Base-by-base conservation (phyloP, 208 protist genomes). In the Wallacemonas sp. region DNA sequence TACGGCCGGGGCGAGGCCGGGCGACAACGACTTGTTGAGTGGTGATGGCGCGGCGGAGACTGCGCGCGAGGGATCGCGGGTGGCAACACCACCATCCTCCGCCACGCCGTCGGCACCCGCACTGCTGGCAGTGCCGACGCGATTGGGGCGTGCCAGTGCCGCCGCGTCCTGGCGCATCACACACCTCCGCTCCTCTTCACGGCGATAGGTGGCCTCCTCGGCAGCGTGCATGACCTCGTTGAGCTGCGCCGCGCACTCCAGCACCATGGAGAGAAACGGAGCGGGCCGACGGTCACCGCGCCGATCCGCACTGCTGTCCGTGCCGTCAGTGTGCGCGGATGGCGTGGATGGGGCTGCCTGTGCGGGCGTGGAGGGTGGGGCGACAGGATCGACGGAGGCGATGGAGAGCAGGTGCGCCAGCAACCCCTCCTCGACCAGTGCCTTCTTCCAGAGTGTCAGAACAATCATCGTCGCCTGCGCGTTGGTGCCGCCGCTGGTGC, bases 361-460 rank as follows among this genome's bases (percentile, higher is more conserved):
- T 15, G 33, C 0, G 27, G 44, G 42, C 30, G 53, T 48, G 9
- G 53, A 50, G 19, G 36, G 52, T 48, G 58, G 19, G 17, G 32
- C 50, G 17, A 39, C 29, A 13, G 37, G 59, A 52, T 41, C 30
- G 29, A 3, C 45, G 3, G 50, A 6, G 50, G 30, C 29, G 50
- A 57, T 22, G 1, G 70, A 36, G 19, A 83, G 59, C 3, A 82
- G 36, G 29, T 76, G 55, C 24, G 57, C 57, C 9, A 84, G 55
- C 12, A 80, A 15, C 21, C 63, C 45, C 54, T 77, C 52, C 26
- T 77, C 52, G 3, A 58, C 61, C 30, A 84, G 71, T 29, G 53
- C 57, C 42, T 72, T 77, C n/a, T 62, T 24, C 78, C 78, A 84
- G 3, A 84, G 60, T 27, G 68, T 36, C 5, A 84, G 39, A 1